phyloP scores from a whole-genome alignment of 2,329 filamentous ascomycete species.

The Penicillium sp. region DNA sequence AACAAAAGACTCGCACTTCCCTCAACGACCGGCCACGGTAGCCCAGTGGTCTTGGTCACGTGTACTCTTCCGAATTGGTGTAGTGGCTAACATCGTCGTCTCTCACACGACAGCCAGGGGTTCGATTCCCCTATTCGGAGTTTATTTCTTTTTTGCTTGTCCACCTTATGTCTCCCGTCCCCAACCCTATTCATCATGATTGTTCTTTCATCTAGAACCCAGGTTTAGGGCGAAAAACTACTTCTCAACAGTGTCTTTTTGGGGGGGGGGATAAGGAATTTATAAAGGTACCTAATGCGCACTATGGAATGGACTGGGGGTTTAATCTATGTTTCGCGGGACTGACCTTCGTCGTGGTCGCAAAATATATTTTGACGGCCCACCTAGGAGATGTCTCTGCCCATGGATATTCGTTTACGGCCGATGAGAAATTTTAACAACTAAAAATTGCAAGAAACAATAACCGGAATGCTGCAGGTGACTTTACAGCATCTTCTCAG shows the following conservation, averaged over 20 bases:
- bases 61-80: slow-evolving; percentile 27
- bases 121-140: slow-evolving; percentile 34
- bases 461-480: not conserved
- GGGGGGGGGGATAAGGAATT: too few species aligned
- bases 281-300: too few species aligned
- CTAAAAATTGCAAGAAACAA: too few species aligned
- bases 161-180: too few species aligned
- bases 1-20: fast-evolving
- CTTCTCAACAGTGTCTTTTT: too few species aligned
- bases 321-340: too few species aligned
- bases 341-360: too few species aligned
- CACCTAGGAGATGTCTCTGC: too few species aligned
- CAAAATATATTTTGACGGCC: too few species aligned
- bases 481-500: slow-evolving; percentile 14
- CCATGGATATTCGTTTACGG: too few species aligned
- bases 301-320: too few species aligned
- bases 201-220: not conserved
- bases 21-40: not conserved
- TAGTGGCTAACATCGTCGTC: slow-evolving; percentile 34
- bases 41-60: not conserved
- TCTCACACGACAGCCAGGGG: slow-evolving; percentile 34
- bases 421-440: not conserved
- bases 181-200: not conserved
- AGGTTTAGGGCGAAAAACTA: too few species aligned
- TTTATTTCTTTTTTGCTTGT: not conserved